Evolutionary conservation across 2,329 filamentous ascomycete genomes (phyloP), one percentile per base, ranked within the genome.

Genomic region (Aureobasidium sp.): DNA sequence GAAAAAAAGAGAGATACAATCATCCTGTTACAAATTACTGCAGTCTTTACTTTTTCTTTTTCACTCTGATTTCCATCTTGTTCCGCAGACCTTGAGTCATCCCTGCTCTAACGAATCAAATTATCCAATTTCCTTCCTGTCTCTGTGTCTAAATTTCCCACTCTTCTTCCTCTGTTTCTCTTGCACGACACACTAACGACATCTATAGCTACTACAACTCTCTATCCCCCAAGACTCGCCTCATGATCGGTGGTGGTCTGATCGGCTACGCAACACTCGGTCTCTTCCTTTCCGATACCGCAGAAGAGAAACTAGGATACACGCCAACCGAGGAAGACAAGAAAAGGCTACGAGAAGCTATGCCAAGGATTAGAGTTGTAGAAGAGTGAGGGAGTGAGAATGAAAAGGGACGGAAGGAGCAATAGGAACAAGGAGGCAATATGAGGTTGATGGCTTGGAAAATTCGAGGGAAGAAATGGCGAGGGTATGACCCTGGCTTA

Each of bases 201-300:
- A 2, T 7, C 3, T 5, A 20, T 41, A 63, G 62, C 29, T 59
- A 57, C 47, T 96, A 91, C 78, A 86, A 82, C 71, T 84, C 83
- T 68, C 85, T 96, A 60, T 78, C 87, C 3, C 83, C 87, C 20
- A 86, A 83, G 67, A 87, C 88, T 27, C 88, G 89, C 62, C 76
- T 90, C 46, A 76, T 87, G 52, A 80, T 96, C 65, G 92, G 92
- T 67, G 72, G 85, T 53, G 88, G 86, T 68, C 76, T 96, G 67
- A 84, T 96, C 70, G 84, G 84, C 37, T 96, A 91, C 84, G 90
- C 90, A 15, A 77, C 79, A 44, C 77, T 85, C 44, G 92, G 90
- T 17, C 80, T 94, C n/a, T 87, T 87, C 71, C 71, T 89, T 20
- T 85, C 88, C 5, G 88, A 93, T 70, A 80, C 80, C 62, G 85